A percentile compares a stretch with the other conserved stretches of the same genome.
These are phyloP conservation scores for Middelhovenomyces tepae DNA, from an alignment of 805 yeast genomes.

Conservation along the genomic window DNA sequence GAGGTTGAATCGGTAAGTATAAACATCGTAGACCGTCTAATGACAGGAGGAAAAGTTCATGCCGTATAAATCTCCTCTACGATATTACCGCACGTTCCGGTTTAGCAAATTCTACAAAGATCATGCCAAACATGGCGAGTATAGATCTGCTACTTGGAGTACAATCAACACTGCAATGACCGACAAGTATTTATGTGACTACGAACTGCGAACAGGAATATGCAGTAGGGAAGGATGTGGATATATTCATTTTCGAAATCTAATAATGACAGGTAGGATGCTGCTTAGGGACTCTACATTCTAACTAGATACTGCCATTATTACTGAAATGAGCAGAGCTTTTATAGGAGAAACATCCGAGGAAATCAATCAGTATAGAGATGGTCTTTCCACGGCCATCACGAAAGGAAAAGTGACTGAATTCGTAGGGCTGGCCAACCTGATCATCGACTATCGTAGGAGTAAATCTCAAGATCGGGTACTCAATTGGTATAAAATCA, in stretches of 20 bases:
- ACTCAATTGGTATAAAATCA: slow-evolving; percentile 7
- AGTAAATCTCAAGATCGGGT: not conserved
- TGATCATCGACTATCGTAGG: slow-evolving; percentile 3
- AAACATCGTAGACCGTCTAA: slow-evolving; percentile 1
- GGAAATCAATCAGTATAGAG: slow-evolving; percentile 8
- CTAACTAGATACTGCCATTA: slow-evolving; percentile 8
- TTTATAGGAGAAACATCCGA: slow-evolving; percentile 10
- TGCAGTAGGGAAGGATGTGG: slow-evolving; percentile 14
- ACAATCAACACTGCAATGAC: not conserved
- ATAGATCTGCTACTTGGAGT: slow-evolving; percentile 17
- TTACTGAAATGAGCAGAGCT: slow-evolving; percentile 9
- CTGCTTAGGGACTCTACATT: not conserved
- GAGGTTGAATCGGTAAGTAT: no score
- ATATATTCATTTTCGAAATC: slow-evolving; percentile 10
- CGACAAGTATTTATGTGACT: slow-evolving; percentile 7
- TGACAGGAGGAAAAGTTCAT: slow-evolving; percentile 6
- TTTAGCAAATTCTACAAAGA: slow-evolving; percentile 18
- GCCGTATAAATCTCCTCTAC: slow-evolving; percentile 19
- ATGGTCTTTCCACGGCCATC: slow-evolving; percentile 6
- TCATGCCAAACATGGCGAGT: slow-evolving; percentile 9
- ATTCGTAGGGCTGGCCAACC: slow-evolving; percentile 6
- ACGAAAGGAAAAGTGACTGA: slow-evolving; percentile 4
- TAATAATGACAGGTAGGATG: not conserved
- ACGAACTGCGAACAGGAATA: slow-evolving; percentile 7
- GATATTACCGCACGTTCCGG: slow-evolving; percentile 16